phyloP scores from a whole-genome alignment of 371 early-diverging fungal genomes.

The Saksenaea oblongispora region DNA sequence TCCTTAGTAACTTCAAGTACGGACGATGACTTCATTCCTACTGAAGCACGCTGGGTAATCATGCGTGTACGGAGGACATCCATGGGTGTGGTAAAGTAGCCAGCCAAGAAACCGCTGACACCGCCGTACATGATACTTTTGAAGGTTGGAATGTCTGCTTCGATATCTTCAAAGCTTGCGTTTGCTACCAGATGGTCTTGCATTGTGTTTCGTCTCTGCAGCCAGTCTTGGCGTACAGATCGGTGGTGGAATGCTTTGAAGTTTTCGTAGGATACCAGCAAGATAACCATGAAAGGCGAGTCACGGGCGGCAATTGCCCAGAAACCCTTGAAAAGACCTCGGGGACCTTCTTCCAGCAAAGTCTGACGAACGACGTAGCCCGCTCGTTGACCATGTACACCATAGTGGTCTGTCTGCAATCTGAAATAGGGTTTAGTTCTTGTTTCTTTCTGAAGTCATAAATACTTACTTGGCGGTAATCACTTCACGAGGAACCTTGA shows the following conservation, averaged over 20 bases:
- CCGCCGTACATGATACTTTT: conserved; percentile 76
- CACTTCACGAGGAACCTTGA: conserved; percentile 88
- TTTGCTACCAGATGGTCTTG: conserved; percentile 47
- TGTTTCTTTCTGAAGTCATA: background rate
- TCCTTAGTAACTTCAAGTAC: conserved; percentile 28
- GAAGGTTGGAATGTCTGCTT: conserved; percentile 69
- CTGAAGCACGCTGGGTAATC: conserved; percentile 59
- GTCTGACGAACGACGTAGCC: conserved; percentile 60
- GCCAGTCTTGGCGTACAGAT: conserved; percentile 38
- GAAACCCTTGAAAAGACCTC: conserved; percentile 79
- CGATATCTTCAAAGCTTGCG: conserved; percentile 53
- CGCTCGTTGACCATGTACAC: conserved; percentile 31
- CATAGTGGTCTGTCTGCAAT: conserved; percentile 72
- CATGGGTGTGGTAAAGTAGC: conserved; percentile 82
- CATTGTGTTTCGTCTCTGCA: conserved; percentile 29
- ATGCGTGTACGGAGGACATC: conserved; percentile 80
- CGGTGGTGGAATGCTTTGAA: conserved; percentile 75
- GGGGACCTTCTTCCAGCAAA: conserved; percentile 63
- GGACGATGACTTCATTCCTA: conserved; percentile 13
- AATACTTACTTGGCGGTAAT: conserved; percentile 61
- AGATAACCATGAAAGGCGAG: conserved; percentile 84
- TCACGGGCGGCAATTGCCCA: conserved; percentile 77
- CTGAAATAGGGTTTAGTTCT: conserved; percentile 18
- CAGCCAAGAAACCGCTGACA: conserved; percentile 78
- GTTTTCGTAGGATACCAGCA: conserved; percentile 79